Conservation (phyloP, 208 protist species). For the Entamoeba invadens region DNA sequence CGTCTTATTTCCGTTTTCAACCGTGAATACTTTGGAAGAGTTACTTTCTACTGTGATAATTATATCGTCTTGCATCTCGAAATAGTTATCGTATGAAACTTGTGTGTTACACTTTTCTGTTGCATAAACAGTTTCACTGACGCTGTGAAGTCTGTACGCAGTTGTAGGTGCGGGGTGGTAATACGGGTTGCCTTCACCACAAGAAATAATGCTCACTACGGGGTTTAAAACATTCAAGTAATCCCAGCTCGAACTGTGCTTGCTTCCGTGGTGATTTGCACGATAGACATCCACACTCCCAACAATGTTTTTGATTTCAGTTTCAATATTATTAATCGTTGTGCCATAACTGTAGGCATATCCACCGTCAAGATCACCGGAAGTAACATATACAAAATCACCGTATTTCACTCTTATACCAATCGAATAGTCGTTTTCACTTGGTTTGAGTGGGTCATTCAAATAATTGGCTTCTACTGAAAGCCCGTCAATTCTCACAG, state of each 20-base stretch:
- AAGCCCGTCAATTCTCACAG: background rate
- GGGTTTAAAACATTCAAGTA: background rate
- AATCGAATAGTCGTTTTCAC: background rate
- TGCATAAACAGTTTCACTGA: background rate
- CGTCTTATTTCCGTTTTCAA: background rate
- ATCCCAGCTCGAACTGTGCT: background rate
- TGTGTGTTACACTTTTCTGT: background rate
- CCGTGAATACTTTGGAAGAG: background rate
- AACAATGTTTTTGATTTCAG: background rate
- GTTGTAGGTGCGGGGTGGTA: background rate
- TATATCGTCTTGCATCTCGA: background rate
- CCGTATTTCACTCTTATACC: background rate
- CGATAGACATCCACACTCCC: background rate
- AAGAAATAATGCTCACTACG: background rate
- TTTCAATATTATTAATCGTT: background rate
- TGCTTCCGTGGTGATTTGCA: background rate
- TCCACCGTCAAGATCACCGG: background rate
- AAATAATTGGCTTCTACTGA: background rate
- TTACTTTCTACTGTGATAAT: background rate
- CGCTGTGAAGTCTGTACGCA: background rate
- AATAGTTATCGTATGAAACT: background rate
- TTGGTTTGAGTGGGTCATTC: background rate
- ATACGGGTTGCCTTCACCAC: background rate
- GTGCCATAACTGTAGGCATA: background rate
- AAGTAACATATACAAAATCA: background rate